These are phyloP conservation scores for Rhodotorula graminis DNA, from an alignment of 768 basidiomycete genomes.

Conservation along the genomic window DNA sequence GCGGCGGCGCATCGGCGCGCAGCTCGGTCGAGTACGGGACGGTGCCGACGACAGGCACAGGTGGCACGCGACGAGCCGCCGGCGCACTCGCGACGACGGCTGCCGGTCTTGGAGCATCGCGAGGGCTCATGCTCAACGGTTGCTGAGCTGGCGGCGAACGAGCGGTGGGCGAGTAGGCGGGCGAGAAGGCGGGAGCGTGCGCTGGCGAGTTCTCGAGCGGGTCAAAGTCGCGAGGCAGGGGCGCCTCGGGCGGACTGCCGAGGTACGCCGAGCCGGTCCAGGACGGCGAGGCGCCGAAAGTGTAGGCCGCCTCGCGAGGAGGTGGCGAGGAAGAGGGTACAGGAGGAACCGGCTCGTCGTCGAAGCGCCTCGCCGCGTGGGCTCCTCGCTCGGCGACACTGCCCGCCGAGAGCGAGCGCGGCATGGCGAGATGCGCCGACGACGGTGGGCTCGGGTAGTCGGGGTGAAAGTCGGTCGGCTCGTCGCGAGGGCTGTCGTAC, in stretches of 20 bases:
- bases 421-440: background rate
- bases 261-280: background rate
- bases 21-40: background rate
- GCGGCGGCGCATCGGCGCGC: background rate
- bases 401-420: background rate
- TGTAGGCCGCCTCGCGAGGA: background rate
- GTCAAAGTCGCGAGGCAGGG: constrained; percentile 23
- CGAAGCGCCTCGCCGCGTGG: background rate
- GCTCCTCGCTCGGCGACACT: background rate
- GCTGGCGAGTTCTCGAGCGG: constrained; percentile 2
- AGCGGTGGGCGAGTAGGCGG: background rate
- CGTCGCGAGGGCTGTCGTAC: background rate
- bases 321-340: background rate
- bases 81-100: no score
- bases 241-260: background rate
- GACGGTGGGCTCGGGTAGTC: background rate
- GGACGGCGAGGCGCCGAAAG: constrained; percentile 2
- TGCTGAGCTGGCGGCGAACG: no score
- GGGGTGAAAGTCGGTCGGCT: background rate
- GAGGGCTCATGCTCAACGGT: no score
- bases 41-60: background rate
- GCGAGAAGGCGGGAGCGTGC: background rate
- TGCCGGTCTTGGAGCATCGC: no score
- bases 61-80: background rate
- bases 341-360: background rate